Evolutionary conservation across 768 basidiomycete genomes (phyloP).

Genomic region (Coprinopsis marcescibilis): DNA sequence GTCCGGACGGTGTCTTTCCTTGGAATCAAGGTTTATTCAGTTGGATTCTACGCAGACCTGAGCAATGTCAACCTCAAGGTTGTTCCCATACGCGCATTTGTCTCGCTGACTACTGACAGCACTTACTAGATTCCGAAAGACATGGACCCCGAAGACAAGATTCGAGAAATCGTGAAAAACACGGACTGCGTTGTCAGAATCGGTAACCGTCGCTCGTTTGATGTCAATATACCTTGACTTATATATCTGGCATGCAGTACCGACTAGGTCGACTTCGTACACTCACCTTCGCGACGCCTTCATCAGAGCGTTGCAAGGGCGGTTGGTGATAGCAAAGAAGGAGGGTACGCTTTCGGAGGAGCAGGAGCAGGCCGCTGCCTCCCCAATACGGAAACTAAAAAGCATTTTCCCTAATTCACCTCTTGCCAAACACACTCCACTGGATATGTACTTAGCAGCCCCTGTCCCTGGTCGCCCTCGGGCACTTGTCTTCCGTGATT

Average conservation of each 20-base stretch:
- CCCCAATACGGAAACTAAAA: slow-evolving; percentile 67
- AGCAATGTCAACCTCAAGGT: slow-evolving; percentile 58
- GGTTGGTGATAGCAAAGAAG: slow-evolving; percentile 48
- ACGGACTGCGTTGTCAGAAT: slow-evolving; percentile 72
- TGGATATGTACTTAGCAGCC: slow-evolving; percentile 64
- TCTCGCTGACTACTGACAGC: not conserved
- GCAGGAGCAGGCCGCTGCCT: slow-evolving; percentile 48
- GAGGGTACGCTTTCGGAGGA: slow-evolving; percentile 51
- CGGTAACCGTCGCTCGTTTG: slow-evolving; percentile 29
- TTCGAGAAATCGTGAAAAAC: slow-evolving; percentile 59
- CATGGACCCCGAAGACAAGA: slow-evolving; percentile 64
- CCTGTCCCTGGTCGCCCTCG: slow-evolving; percentile 49
- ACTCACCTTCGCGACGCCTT: slow-evolving; percentile 82
- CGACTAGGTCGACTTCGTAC: slow-evolving; percentile 71
- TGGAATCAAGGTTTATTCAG: slow-evolving; percentile 81
- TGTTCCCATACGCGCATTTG: slow-evolving; percentile 10
- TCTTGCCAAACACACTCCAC: slow-evolving; percentile 57
- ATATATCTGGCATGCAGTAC: slow-evolving; percentile 46
- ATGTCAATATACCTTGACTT: not conserved
- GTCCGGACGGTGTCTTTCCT: slow-evolving; percentile 88
- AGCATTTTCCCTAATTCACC: slow-evolving; percentile 70
- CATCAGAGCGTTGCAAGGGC: slow-evolving; percentile 62
- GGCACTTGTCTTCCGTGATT: slow-evolving; percentile 58
- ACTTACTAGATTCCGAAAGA: slow-evolving; percentile 45
- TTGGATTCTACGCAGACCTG: slow-evolving; percentile 86